Evolutionary conservation across 2,329 filamentous ascomycete species (phyloP).

Genomic region (Davidsoniella eucalypti): DNA sequence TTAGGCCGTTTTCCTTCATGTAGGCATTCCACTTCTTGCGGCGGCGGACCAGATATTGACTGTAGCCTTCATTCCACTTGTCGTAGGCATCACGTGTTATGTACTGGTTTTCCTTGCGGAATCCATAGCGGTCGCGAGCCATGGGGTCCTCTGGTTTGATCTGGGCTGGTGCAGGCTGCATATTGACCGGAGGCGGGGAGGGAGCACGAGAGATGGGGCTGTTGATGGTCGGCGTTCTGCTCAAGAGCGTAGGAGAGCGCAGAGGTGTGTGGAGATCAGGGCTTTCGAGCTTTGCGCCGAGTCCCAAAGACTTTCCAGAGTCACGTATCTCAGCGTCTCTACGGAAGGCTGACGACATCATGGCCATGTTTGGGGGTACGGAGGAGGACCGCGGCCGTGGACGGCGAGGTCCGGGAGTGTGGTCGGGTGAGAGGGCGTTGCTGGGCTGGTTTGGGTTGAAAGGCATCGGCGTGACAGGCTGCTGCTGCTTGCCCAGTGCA

Average conservation of each 20-base stretch:
- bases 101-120: conserved; percentile 74
- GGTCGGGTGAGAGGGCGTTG: conserved; percentile 3
- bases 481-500: conserved; percentile 1
- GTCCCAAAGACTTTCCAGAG: conserved; percentile 33
- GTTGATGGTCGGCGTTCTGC: conserved; percentile 11
- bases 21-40: conserved; percentile 68
- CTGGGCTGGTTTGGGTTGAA: background rate
- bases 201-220: conserved; percentile 12
- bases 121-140: conserved; percentile 69
- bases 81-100: conserved; percentile 65
- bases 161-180: conserved; percentile 18
- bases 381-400: conserved; percentile 18
- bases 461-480: conserved; percentile 1
- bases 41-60: conserved; percentile 55
- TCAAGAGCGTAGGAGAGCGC: conserved; percentile 11
- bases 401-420: conserved; percentile 1
- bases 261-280: conserved; percentile 3
- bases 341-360: conserved; percentile 7
- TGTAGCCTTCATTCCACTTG: conserved; percentile 61
- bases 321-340: conserved; percentile 27
- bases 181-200: conserved; percentile 14
- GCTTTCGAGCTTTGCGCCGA: background rate
- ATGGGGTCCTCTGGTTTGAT: conserved; percentile 30
- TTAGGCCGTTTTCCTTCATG: conserved; percentile 59
- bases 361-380: conserved; percentile 19